Evolutionary conservation across 2,329 filamentous ascomycete genomes (phyloP), one percentile per base, ranked within the genome.

Genomic region (Neonectria sp.): DNA sequence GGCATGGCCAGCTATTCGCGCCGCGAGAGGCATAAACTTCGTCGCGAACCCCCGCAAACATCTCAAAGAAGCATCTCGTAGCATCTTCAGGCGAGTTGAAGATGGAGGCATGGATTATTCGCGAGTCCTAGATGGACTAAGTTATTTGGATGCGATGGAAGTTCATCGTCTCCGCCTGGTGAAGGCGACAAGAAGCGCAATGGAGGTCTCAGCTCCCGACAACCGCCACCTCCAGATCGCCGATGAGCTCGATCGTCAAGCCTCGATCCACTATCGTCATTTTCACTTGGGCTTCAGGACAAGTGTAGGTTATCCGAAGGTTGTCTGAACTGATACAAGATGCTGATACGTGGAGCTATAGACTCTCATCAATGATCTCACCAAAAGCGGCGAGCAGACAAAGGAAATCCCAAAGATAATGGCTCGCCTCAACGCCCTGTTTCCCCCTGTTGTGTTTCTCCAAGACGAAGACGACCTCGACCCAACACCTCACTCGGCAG

Each of bases 401-500:
- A 70, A 71, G 29, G 63, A 73, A 15, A 46, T 55, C 3, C 60
- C 71, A 6, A 67, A 71, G 15, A 72, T 80, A 37, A 78, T 82
- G 79, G 80, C 79, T 25, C 71, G 74, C 7, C 68, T 82, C 27
- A 82, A 82, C 55, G 75, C 81, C 6, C 68, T 82, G 24, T 79
- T 82, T 37, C 79, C 81, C 1, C 63, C 79, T 1, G 60, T 69
- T 11, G 58, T 72, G 9, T 64, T 76, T 12, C 65, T 76, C 21
- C 63, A 70, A 37, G 57, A 70, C 17, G 59, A 64, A 2, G 68
- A 77, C 3, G 75, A 77, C 33, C 9, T 73, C 5, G 73, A 78
- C 21, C 70, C 77, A 8, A 71, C 71, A 12, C 78, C 79, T 1
- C 78, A 76, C 63, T 76, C 80, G 0, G 55, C 70, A 2, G 74